phyloP scores from a whole-genome alignment of 768 basidiomycete genomes.

The Hemileccinum rubropunctum region DNA sequence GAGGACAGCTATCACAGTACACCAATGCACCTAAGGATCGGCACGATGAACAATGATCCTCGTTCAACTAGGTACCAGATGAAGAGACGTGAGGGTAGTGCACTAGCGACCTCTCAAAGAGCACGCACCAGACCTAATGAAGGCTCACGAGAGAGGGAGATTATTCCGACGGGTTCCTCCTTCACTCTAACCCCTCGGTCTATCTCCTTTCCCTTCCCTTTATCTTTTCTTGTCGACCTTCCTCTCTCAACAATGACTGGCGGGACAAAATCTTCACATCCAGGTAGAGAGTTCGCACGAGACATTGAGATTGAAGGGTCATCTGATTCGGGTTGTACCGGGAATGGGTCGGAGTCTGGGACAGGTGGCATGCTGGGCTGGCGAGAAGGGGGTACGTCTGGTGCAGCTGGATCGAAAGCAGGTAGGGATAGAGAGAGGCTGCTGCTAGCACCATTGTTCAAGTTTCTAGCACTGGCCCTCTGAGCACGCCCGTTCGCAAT shows the following conservation, averaged over 20 bases:
- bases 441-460: conserved; percentile 47
- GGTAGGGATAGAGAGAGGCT: conserved; percentile 23
- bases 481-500: conserved; percentile 65
- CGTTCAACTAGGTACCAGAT: conserved; percentile 47
- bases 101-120: conserved; percentile 4
- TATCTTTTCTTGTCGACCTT: conserved; percentile 36
- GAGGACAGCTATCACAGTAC: conserved; percentile 96
- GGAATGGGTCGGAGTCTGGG: conserved; percentile 50
- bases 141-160: conserved; percentile 37
- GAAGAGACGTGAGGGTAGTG: conserved; percentile 15
- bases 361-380: conserved; percentile 38
- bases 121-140: conserved; percentile 36
- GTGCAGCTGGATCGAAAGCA: conserved; percentile 37
- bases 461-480: conserved; percentile 65
- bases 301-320: conserved; percentile 52
- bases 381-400: conserved; percentile 39
- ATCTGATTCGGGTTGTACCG: conserved; percentile 56
- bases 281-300: conserved; percentile 56
- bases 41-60: conserved; percentile 86
- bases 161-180: conserved; percentile 40
- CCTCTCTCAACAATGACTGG: conserved; percentile 24
- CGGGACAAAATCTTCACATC: conserved; percentile 24
- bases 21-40: conserved; percentile 81
- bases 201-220: conserved; percentile 48
- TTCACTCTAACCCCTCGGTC: conserved; percentile 40